A percentile compares a stretch with the other conserved stretches of the same genome.
Evolutionary conservation across 2,329 filamentous ascomycete species (phyloP).

Genomic region (Capronia coronata): DNA sequence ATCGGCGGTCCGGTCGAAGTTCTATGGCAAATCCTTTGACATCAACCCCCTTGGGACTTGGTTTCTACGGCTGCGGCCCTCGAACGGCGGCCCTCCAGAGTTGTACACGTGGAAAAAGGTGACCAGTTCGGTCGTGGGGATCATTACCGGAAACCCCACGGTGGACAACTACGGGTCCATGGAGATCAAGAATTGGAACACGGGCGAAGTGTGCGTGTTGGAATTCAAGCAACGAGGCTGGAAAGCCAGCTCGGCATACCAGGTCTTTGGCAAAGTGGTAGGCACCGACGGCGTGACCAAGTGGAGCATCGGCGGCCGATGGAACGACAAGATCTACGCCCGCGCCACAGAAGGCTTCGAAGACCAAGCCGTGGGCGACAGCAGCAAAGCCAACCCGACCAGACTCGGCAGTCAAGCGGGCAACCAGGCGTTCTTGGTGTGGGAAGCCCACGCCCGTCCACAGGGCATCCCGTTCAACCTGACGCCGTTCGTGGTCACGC

Average conservation of each 20-base stretch:
- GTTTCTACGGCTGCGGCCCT: conserved; percentile 81
- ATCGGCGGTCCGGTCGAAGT: conserved; percentile 90
- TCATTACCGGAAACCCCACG: conserved; percentile 90
- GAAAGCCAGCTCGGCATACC: conserved; percentile 88
- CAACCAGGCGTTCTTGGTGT: conserved; percentile 78
- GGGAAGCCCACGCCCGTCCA: conserved; percentile 79
- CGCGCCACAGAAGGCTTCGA: conserved; percentile 88
- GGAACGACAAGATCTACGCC: conserved; percentile 97
- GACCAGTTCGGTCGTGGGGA: conserved; percentile 93
- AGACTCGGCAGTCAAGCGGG: conserved; percentile 32
- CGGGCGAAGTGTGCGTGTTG: conserved; percentile 78
- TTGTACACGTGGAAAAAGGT: conserved; percentile 99
- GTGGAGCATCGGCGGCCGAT: conserved; percentile 85
- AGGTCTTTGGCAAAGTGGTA: conserved; percentile 78
- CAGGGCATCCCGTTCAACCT: conserved; percentile 90
- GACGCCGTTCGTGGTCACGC: conserved; percentile 88
- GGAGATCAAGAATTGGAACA: conserved; percentile 97
- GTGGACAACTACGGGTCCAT: conserved; percentile 98
- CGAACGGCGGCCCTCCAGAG: conserved; percentile 68
- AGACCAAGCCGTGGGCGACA: conserved; percentile 55
- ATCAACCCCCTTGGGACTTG: conserved; percentile 94
- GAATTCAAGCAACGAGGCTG: conserved; percentile 95
- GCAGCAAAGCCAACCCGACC: conserved; percentile 49
- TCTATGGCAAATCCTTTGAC: conserved; percentile 95
- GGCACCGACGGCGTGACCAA: conserved; percentile 72